These are phyloP conservation scores for Rhynchospora tenuis DNA, from an alignment of 176 grass and related monocot genomes.

Conservation along the genomic window DNA sequence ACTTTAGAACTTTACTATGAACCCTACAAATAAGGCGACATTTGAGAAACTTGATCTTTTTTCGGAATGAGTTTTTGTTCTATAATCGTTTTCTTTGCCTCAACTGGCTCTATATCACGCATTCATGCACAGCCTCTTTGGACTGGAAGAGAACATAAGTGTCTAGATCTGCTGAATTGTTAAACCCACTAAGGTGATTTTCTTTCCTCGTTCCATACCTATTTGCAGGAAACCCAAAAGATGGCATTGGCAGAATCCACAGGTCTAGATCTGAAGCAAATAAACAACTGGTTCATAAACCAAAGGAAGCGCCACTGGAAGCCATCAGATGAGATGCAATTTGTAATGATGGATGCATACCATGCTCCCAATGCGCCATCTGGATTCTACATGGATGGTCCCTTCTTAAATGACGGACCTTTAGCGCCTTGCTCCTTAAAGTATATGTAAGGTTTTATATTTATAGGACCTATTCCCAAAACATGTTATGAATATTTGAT, in stretches of 20 bases:
- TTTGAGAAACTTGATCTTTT: neutral
- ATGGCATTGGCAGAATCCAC: slow-evolving; percentile 68
- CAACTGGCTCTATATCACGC: neutral
- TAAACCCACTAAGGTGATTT: neutral
- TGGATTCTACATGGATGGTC: slow-evolving; percentile 79
- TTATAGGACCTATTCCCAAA: neutral
- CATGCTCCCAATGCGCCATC: slow-evolving; percentile 34
- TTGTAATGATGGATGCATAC: slow-evolving; percentile 85
- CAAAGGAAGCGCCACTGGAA: slow-evolving; percentile 99
- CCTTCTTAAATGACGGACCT: slow-evolving; percentile 57
- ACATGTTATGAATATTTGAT: neutral
- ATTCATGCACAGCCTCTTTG: neutral
- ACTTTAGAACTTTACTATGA: neutral
- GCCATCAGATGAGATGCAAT: slow-evolving; percentile 85
- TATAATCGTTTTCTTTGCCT: neutral
- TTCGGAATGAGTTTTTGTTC: neutral
- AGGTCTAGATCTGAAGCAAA: slow-evolving; percentile 87
- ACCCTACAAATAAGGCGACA: neutral
- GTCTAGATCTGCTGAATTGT: neutral
- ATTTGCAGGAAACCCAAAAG: slow-evolving; percentile 78
- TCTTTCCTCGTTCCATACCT: neutral
- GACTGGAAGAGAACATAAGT: neutral
- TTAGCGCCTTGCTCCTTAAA: slow-evolving; percentile 45
- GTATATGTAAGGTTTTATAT: slow-evolving; percentile 16
- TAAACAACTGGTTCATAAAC: slow-evolving; percentile 99